Evolutionary conservation across 2,329 filamentous ascomycete genomes (phyloP).

Genomic region (Colletotrichum camelliae): DNA sequence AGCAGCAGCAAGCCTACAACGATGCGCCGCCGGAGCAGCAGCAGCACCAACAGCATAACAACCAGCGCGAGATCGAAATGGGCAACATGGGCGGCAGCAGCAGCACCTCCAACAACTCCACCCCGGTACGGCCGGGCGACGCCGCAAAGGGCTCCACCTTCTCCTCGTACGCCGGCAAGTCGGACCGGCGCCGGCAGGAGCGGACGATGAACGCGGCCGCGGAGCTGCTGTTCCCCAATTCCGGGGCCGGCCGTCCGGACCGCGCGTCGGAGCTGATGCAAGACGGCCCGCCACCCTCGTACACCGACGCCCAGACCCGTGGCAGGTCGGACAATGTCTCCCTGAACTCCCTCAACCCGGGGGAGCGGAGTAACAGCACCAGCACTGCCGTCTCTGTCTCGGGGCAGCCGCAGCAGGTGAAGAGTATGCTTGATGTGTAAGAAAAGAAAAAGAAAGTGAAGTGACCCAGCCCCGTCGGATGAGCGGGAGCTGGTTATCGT

Average conservation of each 20-base stretch:
- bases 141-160: constrained; percentile 24
- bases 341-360: constrained; percentile 22
- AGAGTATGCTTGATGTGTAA: constrained; percentile 62
- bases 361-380: constrained; percentile 49
- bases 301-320: constrained; percentile 29
- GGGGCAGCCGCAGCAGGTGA: constrained; percentile 55
- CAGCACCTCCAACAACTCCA: constrained; percentile 12
- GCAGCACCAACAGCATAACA: constrained; percentile 33
- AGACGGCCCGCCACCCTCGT: constrained; percentile 49
- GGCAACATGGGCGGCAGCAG: constrained; percentile 27
- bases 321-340: not conserved
- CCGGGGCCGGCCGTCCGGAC: constrained; percentile 33
- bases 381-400: constrained; percentile 51
- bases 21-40: constrained; percentile 34
- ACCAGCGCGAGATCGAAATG: constrained; percentile 46
- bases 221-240: constrained; percentile 54
- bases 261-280: constrained; percentile 44
- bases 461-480: not conserved
- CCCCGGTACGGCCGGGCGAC: constrained; percentile 24
- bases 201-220: constrained; percentile 48
- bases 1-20: constrained; percentile 28
- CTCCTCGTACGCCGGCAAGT: constrained; percentile 44
- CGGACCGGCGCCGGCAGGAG: constrained; percentile 50
- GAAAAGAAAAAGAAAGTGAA: not conserved
- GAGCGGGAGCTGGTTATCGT: no score